These are phyloP conservation scores for Phytophthora megakarya DNA, from an alignment of 352 stramenopile genomes.

Conservation along the genomic window DNA sequence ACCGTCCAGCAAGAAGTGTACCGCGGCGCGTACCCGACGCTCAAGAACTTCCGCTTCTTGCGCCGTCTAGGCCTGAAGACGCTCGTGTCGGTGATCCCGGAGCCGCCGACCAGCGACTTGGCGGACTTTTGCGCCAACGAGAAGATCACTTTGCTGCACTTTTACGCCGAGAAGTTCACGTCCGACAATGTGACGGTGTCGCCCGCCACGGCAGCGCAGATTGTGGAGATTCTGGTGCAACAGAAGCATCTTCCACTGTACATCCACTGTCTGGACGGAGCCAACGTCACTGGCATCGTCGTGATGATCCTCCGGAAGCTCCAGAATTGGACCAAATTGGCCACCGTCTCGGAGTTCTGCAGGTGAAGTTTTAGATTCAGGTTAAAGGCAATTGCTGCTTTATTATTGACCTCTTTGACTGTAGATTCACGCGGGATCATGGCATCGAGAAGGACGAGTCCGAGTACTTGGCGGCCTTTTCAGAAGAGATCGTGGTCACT, in stretches of 20 bases:
- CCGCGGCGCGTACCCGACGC: conserved; percentile 81
- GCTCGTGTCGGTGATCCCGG: conserved; percentile 80
- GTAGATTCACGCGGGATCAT: conserved; percentile 83
- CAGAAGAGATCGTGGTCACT: conserved; percentile 83
- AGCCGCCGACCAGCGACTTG: conserved; percentile 78
- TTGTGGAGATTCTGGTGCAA: conserved; percentile 80
- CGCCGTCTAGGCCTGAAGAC: conserved; percentile 74
- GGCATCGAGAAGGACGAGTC: conserved; percentile 89
- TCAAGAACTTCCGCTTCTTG: conserved; percentile 89
- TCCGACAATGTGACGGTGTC: conserved; percentile 87
- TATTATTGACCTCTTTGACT: background rate
- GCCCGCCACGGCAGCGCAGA: conserved; percentile 70
- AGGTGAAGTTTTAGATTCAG: conserved; percentile 24
- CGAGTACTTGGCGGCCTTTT: conserved; percentile 82
- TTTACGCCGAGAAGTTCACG: conserved; percentile 89
- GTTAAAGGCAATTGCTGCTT: background rate
- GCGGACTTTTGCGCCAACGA: conserved; percentile 73
- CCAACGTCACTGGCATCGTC: conserved; percentile 88
- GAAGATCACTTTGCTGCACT: conserved; percentile 75
- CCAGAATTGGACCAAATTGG: conserved; percentile 89
- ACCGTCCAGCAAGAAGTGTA: conserved; percentile 83
- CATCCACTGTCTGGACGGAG: conserved; percentile 87
- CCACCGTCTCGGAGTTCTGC: conserved; percentile 84
- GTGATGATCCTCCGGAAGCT: conserved; percentile 89
- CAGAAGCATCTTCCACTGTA: conserved; percentile 83